Evolutionary conservation across 164 flowering plant genomes (phyloP).

Genomic region (Akebia trifoliata): DNA sequence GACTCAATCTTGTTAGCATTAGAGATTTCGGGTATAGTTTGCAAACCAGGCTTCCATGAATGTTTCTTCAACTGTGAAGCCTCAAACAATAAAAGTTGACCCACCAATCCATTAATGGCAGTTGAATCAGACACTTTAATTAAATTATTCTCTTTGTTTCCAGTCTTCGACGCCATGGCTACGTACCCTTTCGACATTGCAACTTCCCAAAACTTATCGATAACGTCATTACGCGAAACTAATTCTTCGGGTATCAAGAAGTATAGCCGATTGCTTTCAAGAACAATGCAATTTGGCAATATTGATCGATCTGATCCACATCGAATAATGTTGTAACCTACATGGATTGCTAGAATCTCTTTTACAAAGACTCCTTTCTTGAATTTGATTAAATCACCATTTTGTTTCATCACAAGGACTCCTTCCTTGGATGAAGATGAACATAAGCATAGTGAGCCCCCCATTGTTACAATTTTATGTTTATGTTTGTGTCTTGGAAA

Average conservation of each 20-base stretch:
- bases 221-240: background rate
- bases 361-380: slow-evolving; percentile 4
- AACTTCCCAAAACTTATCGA: slow-evolving; percentile 2
- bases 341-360: slow-evolving; percentile 9
- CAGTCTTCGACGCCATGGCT: background rate
- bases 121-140: no score
- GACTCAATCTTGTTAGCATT: no score
- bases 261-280: slow-evolving; percentile 11
- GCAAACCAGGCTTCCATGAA: slow-evolving; percentile 15
- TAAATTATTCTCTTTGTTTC: background rate
- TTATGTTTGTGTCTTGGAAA: no score
- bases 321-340: slow-evolving; percentile 5
- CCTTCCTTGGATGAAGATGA: background rate
- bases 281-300: slow-evolving; percentile 6
- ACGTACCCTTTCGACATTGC: slow-evolving; percentile 12
- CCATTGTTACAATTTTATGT: no score
- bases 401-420: slow-evolving; percentile 15
- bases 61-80: background rate
- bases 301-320: slow-evolving; percentile 9
- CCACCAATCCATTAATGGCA: background rate
- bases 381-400: slow-evolving; percentile 13
- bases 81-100: slow-evolving; percentile 11
- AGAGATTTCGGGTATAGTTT: slow-evolving; percentile 16
- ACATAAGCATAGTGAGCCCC: no score
- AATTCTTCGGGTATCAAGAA: slow-evolving; percentile 14